Evolutionary conservation across 164 flowering plant species (phyloP).

Genomic region (Vitis cinerea): DNA sequence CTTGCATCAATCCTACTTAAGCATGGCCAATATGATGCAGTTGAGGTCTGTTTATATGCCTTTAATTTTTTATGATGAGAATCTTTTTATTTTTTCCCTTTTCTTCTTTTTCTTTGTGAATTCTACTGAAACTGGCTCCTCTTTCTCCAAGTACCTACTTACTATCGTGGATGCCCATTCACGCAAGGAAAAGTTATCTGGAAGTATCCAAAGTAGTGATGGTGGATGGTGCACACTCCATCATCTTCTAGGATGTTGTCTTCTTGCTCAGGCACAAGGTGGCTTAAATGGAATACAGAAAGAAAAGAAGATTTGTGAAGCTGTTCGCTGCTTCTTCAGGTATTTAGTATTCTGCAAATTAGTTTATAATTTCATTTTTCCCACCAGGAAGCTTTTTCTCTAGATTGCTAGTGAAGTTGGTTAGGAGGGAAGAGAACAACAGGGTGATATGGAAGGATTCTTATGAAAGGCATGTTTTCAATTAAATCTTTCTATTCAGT

Average conservation of each 20-base stretch:
- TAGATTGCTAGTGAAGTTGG: too few species aligned
- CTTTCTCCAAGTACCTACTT: slow-evolving; percentile 47
- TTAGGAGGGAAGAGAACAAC: too few species aligned
- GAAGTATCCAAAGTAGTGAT: slow-evolving; percentile 51
- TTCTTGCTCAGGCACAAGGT: slow-evolving; percentile 70
- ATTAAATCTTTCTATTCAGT: too few species aligned
- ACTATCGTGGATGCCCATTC: slow-evolving; percentile 55
- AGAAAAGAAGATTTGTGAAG: slow-evolving; percentile 70
- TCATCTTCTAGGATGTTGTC: slow-evolving; percentile 90
- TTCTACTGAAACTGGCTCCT: slow-evolving; percentile 3
- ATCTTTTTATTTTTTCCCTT: background rate
- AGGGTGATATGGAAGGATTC: too few species aligned
- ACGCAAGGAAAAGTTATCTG: slow-evolving; percentile 57
- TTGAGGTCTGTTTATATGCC: slow-evolving; percentile 53
- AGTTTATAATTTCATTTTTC: too few species aligned
- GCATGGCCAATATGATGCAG: slow-evolving; percentile 83
- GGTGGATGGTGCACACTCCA: slow-evolving; percentile 61
- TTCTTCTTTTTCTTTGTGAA: background rate
- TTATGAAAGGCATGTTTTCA: too few species aligned
- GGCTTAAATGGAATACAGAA: slow-evolving; percentile 46
- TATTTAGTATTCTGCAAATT: slow-evolving; percentile 15
- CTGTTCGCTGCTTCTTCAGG: slow-evolving; percentile 94
- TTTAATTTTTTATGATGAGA: background rate
- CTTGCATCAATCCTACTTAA: slow-evolving; percentile 62
- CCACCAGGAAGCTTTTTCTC: too few species aligned